phyloP scores from a whole-genome alignment of 495 filamentous ascomycete genomes.

The Tricharina praecox region DNA sequence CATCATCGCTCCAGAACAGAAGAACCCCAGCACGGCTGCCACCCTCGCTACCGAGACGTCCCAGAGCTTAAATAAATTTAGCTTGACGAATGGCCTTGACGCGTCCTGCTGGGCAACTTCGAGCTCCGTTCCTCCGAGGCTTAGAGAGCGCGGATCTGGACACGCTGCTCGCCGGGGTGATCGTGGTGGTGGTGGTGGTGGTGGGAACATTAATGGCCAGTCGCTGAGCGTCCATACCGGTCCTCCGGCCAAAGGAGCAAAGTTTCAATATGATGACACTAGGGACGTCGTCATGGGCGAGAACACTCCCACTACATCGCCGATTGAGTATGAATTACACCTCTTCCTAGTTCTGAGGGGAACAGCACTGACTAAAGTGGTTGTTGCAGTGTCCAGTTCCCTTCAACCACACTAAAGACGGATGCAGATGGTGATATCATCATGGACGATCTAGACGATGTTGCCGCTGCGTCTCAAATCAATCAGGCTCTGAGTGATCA shows the following conservation, averaged over 20 bases:
- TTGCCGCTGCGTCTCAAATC: constrained; percentile 12
- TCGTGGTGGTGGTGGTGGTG: not conserved
- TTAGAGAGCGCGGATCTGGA: no score
- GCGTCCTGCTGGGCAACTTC: not conserved
- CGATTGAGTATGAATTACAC: not conserved
- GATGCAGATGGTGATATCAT: constrained; percentile 24
- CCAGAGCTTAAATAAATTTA: not conserved
- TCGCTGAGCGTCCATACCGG: no score
- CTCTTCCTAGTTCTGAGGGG: no score
- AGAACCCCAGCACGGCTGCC: no score
- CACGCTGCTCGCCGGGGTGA: not conserved
- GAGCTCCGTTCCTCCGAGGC: not conserved
- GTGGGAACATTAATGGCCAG: not conserved
- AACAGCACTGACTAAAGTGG: not conserved
- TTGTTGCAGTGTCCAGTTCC: no score
- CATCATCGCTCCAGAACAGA: no score
- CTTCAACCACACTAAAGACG: no score
- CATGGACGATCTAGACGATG: constrained; percentile 23
- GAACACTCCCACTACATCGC: not conserved
- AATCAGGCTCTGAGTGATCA: no score
- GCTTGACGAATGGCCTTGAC: not conserved
- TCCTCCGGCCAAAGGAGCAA: no score
- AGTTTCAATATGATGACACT: not conserved
- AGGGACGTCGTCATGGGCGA: not conserved
- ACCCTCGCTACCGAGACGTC: no score